A percentile compares a stretch with the other conserved stretches of the same genome.
phyloP scores from a whole-genome alignment of 805 yeast species.

The Wickerhamiella parazyma region DNA sequence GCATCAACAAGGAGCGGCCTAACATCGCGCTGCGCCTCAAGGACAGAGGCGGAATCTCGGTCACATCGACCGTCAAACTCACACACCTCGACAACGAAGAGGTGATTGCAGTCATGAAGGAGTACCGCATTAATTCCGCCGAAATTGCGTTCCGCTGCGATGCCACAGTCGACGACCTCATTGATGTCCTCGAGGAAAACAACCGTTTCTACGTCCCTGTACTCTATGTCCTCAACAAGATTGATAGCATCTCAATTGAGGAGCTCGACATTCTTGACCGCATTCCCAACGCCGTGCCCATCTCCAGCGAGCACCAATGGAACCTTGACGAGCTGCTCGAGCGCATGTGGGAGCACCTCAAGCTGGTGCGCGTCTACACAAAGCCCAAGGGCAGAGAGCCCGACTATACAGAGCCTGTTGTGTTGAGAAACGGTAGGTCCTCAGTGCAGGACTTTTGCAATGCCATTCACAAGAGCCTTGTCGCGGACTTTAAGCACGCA shows the following conservation, averaged over 20 bases:
- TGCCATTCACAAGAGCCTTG: slow-evolving; percentile 86
- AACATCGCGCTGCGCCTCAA: slow-evolving; percentile 83
- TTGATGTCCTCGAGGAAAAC: slow-evolving; percentile 83
- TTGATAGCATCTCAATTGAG: slow-evolving; percentile 86
- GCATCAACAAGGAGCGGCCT: slow-evolving; percentile 85
- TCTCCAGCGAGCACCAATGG: slow-evolving; percentile 94
- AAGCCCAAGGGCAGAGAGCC: slow-evolving; percentile 93
- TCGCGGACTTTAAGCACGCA: slow-evolving; percentile 86
- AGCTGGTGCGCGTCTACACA: slow-evolving; percentile 89
- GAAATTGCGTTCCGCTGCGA: slow-evolving; percentile 95
- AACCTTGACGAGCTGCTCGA: slow-evolving; percentile 89
- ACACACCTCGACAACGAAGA: slow-evolving; percentile 88
- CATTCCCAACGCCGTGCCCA: slow-evolving; percentile 95
- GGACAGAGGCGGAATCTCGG: slow-evolving; percentile 90
- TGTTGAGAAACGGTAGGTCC: slow-evolving; percentile 65
- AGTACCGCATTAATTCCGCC: slow-evolving; percentile 88
- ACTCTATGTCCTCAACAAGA: slow-evolving; percentile 84
- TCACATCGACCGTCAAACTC: slow-evolving; percentile 84
- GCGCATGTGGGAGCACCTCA: slow-evolving; percentile 87
- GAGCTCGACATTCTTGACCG: slow-evolving; percentile 81
- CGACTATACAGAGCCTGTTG: slow-evolving; percentile 91
- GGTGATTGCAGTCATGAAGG: slow-evolving; percentile 90
- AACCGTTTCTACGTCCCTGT: slow-evolving; percentile 93
- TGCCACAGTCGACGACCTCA: slow-evolving; percentile 93
- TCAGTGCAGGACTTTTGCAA: slow-evolving; percentile 93